Base-by-base conservation (phyloP, 495 filamentous ascomycete species). In the Bacidia rubella region DNA sequence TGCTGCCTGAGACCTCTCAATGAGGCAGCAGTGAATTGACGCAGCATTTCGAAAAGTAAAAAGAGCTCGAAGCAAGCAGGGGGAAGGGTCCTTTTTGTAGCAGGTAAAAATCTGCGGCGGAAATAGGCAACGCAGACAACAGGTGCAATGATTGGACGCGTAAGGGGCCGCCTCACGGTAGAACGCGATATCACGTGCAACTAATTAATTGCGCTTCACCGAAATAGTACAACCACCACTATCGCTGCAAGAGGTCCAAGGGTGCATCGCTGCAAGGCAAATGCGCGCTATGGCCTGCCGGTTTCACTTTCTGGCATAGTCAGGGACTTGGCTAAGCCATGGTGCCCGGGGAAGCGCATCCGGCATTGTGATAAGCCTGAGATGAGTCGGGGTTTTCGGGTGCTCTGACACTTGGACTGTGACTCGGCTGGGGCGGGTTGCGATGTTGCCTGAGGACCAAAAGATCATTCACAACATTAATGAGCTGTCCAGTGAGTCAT, bases 1-100 rank as follows among this genome's bases (percentile, higher is more conserved):
- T 50, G 47, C 29, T 50, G 47, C 47, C 47, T 50, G 25, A 50
- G 47, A 35, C 24, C 47, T 20, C 24, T 38, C 20, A 25, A 24
- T 50, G 26, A 50, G 47, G 47, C 47, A 50, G 15, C 25, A 20
- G 38, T 19, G 24, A 50, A 26, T 22, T 26, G 44, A 26, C 26
- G 44, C 22, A 47, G 47, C 47, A 50, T 50, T 11, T 50, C 29
- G 47, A 38, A 50, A 23, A 47, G 32, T 39, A 39, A 9, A 20
- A 44, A 44, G 12, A 20, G 17, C 7, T 17, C 12, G 41, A 44
- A 44, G 17, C 17, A 44, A 20, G 19, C 7, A 20, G 41, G 41
- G 12, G 29, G 29, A 15, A 35, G 15, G 29, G 29, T 5, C 15
- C 29, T 35, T 35, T 35, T 35, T 35, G 29, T 7, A 35, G 29